Evolutionary conservation across 495 filamentous ascomycete species (phyloP), one percentile per base, ranked within the genome.

Genomic region (Aspergillus indologenus): DNA sequence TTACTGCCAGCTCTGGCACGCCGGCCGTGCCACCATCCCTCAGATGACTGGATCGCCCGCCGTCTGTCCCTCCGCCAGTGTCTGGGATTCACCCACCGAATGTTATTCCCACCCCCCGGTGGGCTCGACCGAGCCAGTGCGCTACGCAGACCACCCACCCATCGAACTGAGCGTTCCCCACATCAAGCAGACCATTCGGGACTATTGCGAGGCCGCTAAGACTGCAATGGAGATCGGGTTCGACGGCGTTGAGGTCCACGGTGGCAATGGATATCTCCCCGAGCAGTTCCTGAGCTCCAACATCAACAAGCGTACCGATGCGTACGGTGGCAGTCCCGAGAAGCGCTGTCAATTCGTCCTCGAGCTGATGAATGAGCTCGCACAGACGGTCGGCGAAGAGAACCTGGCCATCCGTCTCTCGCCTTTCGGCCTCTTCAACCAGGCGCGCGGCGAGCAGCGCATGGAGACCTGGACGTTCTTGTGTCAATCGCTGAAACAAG

Each of bases 1-100:
- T 40, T 83, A 80, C 65, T 74, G 70, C 23, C 81, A 85, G 59
- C 63, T 85, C 1, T 84, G 79, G 76, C 73, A 79, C 58, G 61
- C 76, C 3, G 83, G 83, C 23, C 77, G 83, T 34, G 76, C 76
- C 8, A 78, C 75, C 5, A 73, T 77, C 50, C 74, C 75, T 17
- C 71, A 76, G 40, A 69, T 79, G 61, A 72, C 74, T 15, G 79
- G 80, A 8, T 71, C 63, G 12, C 68, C 68, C 5, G 57, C 73
- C 0, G 70, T 78, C 22, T 70, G 65, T 15, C 62, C 76, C 7
- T 78, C 75, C 22, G 75, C 75, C 8, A 71, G 61, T 23, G 68
- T 68, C 58, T 75, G 72, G 74, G 77, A 80, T 56, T 68, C 66
- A 11, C 67, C 75, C 4, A 64, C 67, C 21, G 75, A 75, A 58